Base-by-base conservation (phyloP, 495 filamentous ascomycete species). In the Penicillium verhagenii region DNA sequence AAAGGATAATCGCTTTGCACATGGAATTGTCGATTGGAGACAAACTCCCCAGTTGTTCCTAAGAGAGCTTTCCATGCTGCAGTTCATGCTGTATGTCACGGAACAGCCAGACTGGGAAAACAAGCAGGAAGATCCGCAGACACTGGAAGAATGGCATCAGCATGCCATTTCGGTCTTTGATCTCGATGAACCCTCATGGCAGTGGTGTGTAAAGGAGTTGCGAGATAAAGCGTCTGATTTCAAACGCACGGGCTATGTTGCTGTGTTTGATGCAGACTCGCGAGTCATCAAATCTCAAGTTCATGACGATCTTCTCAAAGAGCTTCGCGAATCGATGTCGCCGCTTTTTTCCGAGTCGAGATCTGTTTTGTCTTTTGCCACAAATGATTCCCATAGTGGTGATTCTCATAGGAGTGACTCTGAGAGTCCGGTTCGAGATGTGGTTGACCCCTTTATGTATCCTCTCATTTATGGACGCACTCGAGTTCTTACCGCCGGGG, bases 131-230 rank as follows among this genome's bases (percentile, higher is more conserved):
- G 46, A 55, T 38, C 45, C 35, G 33, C 53, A 55, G 46, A 55
- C 35, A 48, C 25, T 55, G 19, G 53, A 48, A 37, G 46, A 55
- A 28, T 55, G 44, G 53, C 53, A 25, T 26, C 33, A 19, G 46
- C 45, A 55, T 6, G 53, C 53, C 44, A 14, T 33, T 33, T 33
- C 29, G 10, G 29, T 33, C 29, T 55, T 55, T 37, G 53, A 55
- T 55, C 37, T 55, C 45, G 26, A 44, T 44, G 53, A 55, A 40
- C 21, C 18, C 45, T 39, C 53, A 50, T 55, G 53, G 53, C 33
- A 48, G 45, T 55, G 53, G 53, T 55, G 53, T 55, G 53, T 55
- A 24, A 48, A 55, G 35, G 53, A 55, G 46, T 26, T 55, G 35
- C 45, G 28, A 50, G 44, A 50, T 25, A 55, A 55, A 50, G 53